phyloP scores from a whole-genome alignment of 1,284 basidiomycete genomes.

The Fomitopsis pinicola region DNA sequence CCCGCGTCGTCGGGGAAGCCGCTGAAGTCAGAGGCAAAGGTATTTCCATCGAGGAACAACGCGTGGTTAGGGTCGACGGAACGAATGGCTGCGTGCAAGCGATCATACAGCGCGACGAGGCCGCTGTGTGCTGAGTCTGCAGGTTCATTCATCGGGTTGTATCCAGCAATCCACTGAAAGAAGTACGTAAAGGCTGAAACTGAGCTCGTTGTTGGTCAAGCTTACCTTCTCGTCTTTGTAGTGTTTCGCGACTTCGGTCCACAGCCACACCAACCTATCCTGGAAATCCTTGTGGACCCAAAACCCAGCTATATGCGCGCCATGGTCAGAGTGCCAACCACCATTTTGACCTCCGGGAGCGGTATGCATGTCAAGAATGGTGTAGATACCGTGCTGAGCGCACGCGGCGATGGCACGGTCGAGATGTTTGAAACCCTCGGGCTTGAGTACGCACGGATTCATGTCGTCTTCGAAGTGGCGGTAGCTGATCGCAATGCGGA shows the following conservation, averaged over 20 bases:
- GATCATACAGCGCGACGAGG: conserved; percentile 60
- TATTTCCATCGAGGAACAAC: conserved; percentile 71
- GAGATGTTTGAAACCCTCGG: conserved; percentile 61
- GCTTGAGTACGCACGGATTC: conserved; percentile 59
- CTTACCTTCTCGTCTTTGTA: conserved; percentile 40
- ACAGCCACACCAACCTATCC: conserved; percentile 65
- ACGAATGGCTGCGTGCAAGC: conserved; percentile 58
- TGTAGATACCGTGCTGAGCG: conserved; percentile 54
- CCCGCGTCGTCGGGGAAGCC: conserved; percentile 48
- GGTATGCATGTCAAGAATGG: conserved; percentile 61
- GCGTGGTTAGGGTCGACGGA: conserved; percentile 61
- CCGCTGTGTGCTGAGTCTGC: conserved; percentile 50
- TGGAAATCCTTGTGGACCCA: conserved; percentile 78
- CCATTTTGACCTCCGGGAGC: conserved; percentile 60
- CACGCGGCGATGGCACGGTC: conserved; percentile 59
- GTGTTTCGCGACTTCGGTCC: conserved; percentile 62
- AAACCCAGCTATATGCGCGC: conserved; percentile 55
- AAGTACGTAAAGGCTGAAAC: background rate
- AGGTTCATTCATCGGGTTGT: conserved; percentile 78
- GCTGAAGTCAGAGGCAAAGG: conserved; percentile 72
- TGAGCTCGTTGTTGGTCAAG: too few species aligned
- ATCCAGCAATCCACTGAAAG: conserved; percentile 60
- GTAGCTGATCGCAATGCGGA: conserved; percentile 67
- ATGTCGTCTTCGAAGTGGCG: conserved; percentile 69
- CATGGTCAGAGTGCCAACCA: conserved; percentile 54